Evolutionary conservation across 1,284 basidiomycete species (phyloP).

Genomic region (Cutaneotrichosporon sp.): DNA sequence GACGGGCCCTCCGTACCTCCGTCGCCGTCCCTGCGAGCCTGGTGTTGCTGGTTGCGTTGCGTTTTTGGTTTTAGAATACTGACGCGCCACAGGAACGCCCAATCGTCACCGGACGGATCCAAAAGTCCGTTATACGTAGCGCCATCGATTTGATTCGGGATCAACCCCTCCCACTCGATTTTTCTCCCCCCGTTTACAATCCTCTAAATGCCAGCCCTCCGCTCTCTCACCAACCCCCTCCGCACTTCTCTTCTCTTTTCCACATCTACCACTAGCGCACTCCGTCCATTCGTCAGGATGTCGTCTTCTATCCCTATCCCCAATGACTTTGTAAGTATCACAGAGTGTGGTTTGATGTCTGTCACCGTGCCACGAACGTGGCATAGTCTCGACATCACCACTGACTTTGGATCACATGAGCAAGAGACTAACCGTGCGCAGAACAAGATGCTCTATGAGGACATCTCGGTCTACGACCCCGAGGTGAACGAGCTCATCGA

Average conservation of each 20-base stretch:
- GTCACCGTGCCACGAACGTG: background rate
- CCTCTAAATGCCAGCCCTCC: constrained; percentile 31
- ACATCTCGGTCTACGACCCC: constrained; percentile 86
- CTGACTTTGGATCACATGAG: background rate
- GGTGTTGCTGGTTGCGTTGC: background rate
- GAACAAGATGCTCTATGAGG: constrained; percentile 88
- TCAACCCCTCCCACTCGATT: constrained; percentile 16
- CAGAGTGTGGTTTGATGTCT: background rate
- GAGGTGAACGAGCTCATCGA: constrained; percentile 96
- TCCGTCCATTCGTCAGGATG: constrained; percentile 45
- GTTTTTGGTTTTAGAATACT: background rate
- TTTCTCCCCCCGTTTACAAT: constrained; percentile 24
- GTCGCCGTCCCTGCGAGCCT: background rate
- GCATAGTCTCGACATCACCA: background rate
- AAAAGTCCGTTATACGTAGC: constrained; percentile 1
- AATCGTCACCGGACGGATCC: constrained; percentile 4
- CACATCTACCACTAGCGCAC: constrained; percentile 25
- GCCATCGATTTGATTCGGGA: constrained; percentile 7
- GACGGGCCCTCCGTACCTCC: background rate
- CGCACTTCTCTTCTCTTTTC: constrained; percentile 30
- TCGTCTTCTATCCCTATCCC: constrained; percentile 55
- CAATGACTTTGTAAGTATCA: constrained; percentile 54
- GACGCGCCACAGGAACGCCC: constrained; percentile 1
- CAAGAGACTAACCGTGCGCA: constrained; percentile 44
- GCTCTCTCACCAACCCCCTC: constrained; percentile 19